Percentiles rank a stretch among this genome's conserved stretches.
Conservation (phyloP, 2,329 filamentous ascomycete genomes). For the Apiospora pterosperma region DNA sequence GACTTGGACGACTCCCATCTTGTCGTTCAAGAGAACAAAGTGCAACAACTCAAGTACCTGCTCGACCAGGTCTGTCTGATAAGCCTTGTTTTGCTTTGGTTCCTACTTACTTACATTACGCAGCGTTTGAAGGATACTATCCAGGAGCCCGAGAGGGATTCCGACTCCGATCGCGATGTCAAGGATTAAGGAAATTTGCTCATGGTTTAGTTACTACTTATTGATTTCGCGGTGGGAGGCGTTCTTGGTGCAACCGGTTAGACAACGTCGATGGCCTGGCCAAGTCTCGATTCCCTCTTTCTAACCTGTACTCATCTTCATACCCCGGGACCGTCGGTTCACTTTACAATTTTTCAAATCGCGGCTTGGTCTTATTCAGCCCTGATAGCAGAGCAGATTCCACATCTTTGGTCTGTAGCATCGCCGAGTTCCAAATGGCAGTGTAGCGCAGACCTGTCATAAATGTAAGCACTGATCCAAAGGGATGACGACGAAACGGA, state of each 20-base stretch:
- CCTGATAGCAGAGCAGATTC: slow-evolving; percentile 70
- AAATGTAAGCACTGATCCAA: slow-evolving; percentile 15
- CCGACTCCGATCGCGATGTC: slow-evolving; percentile 43
- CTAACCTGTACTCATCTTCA: not conserved
- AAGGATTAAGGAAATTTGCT: slow-evolving; percentile 14
- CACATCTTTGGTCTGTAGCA: slow-evolving; percentile 78
- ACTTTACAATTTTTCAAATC: slow-evolving; percentile 71
- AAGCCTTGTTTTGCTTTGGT: slow-evolving; percentile 11
- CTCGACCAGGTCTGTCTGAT: slow-evolving; percentile 59
- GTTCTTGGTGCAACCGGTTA: not conserved
- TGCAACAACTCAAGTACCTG: slow-evolving; percentile 62
- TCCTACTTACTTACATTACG: slow-evolving; percentile 13
- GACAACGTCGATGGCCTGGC: not conserved
- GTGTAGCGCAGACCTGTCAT: slow-evolving; percentile 71
- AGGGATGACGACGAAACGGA: not conserved
- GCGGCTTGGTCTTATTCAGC: slow-evolving; percentile 73
- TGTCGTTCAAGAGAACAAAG: slow-evolving; percentile 71
- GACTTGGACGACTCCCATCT: slow-evolving; percentile 76
- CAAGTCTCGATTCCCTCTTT: not conserved
- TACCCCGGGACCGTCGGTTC: not conserved
- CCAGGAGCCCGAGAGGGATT: slow-evolving; percentile 45
- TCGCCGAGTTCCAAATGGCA: slow-evolving; percentile 80
- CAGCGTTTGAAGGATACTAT: slow-evolving; percentile 51
- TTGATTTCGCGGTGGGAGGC: not conserved
- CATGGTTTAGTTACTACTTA: not conserved